Percentiles rank a stretch among this genome's conserved stretches.
phyloP scores from a whole-genome alignment of 2,329 filamentous ascomycete genomes.

The Arthrobotrys megalospora region DNA sequence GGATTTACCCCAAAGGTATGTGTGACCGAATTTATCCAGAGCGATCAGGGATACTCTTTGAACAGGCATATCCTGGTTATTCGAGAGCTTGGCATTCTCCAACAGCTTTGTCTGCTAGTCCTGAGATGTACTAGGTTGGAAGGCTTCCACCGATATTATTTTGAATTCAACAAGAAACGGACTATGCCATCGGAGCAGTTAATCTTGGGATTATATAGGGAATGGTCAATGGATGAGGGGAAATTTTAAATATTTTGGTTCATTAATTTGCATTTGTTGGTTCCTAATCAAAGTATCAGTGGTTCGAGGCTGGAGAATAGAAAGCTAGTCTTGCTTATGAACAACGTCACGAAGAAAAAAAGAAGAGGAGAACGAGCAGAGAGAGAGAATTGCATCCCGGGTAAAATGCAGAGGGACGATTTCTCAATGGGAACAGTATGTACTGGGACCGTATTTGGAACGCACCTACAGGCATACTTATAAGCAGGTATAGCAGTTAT shows the following conservation, averaged over 20 bases:
- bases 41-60: slow-evolving; percentile 41
- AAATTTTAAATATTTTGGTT: too few relatives aligned
- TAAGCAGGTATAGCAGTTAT: slow-evolving; percentile 18
- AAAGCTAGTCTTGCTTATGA: too few relatives aligned
- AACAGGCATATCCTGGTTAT: slow-evolving; percentile 35
- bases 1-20: slow-evolving; percentile 31
- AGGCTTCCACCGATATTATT: not conserved
- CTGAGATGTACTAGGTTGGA: not conserved
- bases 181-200: not conserved
- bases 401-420: slow-evolving; percentile 12
- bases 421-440: not conserved
- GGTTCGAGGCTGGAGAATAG: too few relatives aligned
- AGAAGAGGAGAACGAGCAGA: too few relatives aligned
- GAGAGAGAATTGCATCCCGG: not conserved
- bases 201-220: not conserved
- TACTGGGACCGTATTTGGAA: slow-evolving; percentile 16
- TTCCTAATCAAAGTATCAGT: too few relatives aligned
- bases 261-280: too few relatives aligned
- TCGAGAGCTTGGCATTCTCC: not conserved
- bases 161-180: not conserved
- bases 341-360: too few relatives aligned
- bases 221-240: too few relatives aligned
- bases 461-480: slow-evolving; percentile 18
- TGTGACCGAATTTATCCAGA: slow-evolving; percentile 50
- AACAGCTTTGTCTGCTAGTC: not conserved